Evolutionary conservation across 208 protist species (phyloP).

Genomic region (Leishmania tarentolae): DNA sequence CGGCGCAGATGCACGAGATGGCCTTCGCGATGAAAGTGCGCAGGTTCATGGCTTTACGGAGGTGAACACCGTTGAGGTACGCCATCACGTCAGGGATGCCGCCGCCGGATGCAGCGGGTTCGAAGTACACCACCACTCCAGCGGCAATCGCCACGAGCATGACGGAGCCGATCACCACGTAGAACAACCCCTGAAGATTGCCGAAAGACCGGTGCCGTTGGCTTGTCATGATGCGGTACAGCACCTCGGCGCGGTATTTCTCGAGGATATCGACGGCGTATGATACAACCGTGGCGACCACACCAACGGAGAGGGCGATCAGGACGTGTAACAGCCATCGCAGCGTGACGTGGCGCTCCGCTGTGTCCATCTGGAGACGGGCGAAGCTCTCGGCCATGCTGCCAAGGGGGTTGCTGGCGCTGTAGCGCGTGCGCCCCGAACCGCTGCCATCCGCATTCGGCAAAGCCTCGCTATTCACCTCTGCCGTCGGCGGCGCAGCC

Average conservation of each 20-base stretch:
- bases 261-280: conserved; percentile 73
- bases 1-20: conserved; percentile 88
- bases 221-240: conserved; percentile 46
- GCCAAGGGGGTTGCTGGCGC: conserved; percentile 6
- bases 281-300: conserved; percentile 72
- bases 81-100: conserved; percentile 93
- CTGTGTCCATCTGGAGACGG: conserved; percentile 42
- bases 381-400: conserved; percentile 21
- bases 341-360: conserved; percentile 60
- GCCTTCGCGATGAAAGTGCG: conserved; percentile 86
- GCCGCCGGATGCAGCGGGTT: conserved; percentile 82
- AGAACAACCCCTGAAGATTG: conserved; percentile 43
- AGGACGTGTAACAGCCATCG: conserved; percentile 87
- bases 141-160: conserved; percentile 55
- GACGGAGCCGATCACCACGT: conserved; percentile 50
- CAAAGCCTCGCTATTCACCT: conserved; percentile 1
- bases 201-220: conserved; percentile 28
- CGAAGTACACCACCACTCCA: conserved; percentile 79
- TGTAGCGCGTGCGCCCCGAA: background rate
- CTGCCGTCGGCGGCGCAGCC: conserved; percentile 13
- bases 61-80: conserved; percentile 93
- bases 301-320: conserved; percentile 80
- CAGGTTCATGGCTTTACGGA: conserved; percentile 90
- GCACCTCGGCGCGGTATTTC: conserved; percentile 44
- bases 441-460: background rate